Evolutionary conservation across 2,329 filamentous ascomycete species (phyloP), one percentile per base, ranked within the genome.

Genomic region (Chaetomium olivaceum): DNA sequence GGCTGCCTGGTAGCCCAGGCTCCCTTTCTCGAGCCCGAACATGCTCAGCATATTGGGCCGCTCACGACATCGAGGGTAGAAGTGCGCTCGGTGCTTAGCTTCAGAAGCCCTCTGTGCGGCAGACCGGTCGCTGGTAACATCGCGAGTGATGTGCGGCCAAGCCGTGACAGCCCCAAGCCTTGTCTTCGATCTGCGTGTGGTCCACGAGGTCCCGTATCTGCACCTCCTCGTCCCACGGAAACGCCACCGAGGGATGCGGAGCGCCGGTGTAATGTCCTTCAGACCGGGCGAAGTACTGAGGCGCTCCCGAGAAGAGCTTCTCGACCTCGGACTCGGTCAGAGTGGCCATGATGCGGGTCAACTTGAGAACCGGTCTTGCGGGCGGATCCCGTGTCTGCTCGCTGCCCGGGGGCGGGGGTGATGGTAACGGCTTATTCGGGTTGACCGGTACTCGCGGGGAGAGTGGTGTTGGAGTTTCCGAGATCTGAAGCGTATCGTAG

Each of bases 231-330:
- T 91, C 86, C 83, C 88, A 91, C 1, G 88, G 89, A 73, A 88
- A 91, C 46, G 86, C 85, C 31, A 89, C 87, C 58, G 81, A 86
- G 25, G 89, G 88, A 71, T 87, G 83, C 25, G 85, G 85, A 46
- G 86, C 84, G 59, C 82, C 86, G 65, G 82, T 83, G 74, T 81
- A 85, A 74, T 87, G 84, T 48, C 85, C 84, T 71, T 87, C 83
- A 65, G 82, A 83, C 61, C 85, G 82, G 70, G 86, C 83, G 75
- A 87, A 88, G 79, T 89, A 91, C 74, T 91, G 88, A 68, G 89
- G 89, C 52, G 89, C 89, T n/a, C 89, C 89, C 29, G 89, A 90
- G 80, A 91, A 92, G 72, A 91, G 83, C 76, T 87, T 86, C 77
- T 89, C 86, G 60, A 91, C 79, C 70, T 90, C 87, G 50, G 81